Base-by-base conservation (phyloP, 306 rosid genomes). In the Gillenia trifoliata region DNA sequence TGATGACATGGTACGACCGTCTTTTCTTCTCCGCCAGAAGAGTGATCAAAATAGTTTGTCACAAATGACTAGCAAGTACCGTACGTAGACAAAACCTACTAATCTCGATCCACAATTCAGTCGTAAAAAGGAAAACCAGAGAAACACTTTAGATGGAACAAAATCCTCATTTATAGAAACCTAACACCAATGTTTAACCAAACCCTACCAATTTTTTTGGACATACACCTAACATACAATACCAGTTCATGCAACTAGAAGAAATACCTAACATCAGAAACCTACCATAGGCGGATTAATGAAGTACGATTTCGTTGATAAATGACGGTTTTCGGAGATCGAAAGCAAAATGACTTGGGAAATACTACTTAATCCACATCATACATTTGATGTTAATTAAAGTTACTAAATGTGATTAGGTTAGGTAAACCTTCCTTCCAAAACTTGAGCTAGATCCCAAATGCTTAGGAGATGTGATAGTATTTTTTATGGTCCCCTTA, bases 401-500 rank as follows among this genome's bases (percentile, higher is more conserved):
- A 11, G 34, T 49, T 19, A 71, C 69, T 41, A 43, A 72, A 70
- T 49, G 34, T 74, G 41, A 64, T 52, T 64, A 60, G 36, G 74
- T 15, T 57, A 76, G 45, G 68, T 47, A 73, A 45, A 71, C 63
- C 41, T 31, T 77, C 69, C 66, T 47, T 66, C 59, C 38, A 62
- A 62, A 66, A 68, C 79, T 57, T 11, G 59, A 61, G 54, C 22
- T 12, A 57, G 34, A 54, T 73, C 33, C 78, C 19, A 12, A 12
- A 41, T 17, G 29, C 6, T 68, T 7, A 6, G 26, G 59, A 22
- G 63, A 54, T 54, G 66, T 45, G 60, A 64, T 60, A 49, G 30
- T 38, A 38, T 63, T 78, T 59, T 75, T 40, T 72, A 33, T 68
- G 79, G 72, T 80, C 80, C 84, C 84, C 62, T 41, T 41, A 0